Base-by-base conservation (phyloP, 2,329 filamentous ascomycete species). In the Neonectria magnoliae region DNA sequence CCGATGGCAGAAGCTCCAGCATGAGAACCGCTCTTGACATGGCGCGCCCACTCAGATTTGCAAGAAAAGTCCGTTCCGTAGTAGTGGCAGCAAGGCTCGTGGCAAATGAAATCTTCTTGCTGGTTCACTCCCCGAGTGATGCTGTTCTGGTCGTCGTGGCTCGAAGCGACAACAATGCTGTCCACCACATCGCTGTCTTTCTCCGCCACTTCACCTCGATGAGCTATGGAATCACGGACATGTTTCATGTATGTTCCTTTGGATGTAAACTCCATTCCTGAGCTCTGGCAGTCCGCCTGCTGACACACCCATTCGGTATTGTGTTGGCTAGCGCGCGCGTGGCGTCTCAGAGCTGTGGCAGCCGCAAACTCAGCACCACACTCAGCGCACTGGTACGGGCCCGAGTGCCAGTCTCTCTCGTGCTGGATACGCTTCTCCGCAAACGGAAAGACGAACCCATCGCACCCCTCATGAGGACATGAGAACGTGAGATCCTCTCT, bases 381-480 rank as follows among this genome's bases (percentile, higher is more conserved):
- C 11, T 73, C 60, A 0, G 64, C 64, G 4, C 74, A 76, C 1
- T 44, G 20, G 3, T 76, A 76, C 0, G 66, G 63, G 0, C 61
- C 66, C 3, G 50, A 50, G 10, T 76, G 74, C 73, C 72, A 76
- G 1, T 73, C 63, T 0, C 63, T 31, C 1, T 75, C 66, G 16
- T 76, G 74, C 5, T 64, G 57, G n/a, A 65, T 61, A n/a, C 71
- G 75, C n/a, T 73, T 69, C 5, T 65, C n/a, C 1, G 42, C 31
- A 0, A 67, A 67, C 2, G 54, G 14, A 9, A 76, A 76, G 0
- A 51, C 9, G 27, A 74, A 68, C 1, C 74, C 73, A n/a, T 76
- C 74, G 38, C 74, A 76, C 5, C 62, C 55, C 2, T 62, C 2
- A 41, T 75, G 70, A 0, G 74, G 74, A n/a, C 74, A 76, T 2